Evolutionary conservation across 1,284 basidiomycete species (phyloP).

Genomic region (Chiua sp.): DNA sequence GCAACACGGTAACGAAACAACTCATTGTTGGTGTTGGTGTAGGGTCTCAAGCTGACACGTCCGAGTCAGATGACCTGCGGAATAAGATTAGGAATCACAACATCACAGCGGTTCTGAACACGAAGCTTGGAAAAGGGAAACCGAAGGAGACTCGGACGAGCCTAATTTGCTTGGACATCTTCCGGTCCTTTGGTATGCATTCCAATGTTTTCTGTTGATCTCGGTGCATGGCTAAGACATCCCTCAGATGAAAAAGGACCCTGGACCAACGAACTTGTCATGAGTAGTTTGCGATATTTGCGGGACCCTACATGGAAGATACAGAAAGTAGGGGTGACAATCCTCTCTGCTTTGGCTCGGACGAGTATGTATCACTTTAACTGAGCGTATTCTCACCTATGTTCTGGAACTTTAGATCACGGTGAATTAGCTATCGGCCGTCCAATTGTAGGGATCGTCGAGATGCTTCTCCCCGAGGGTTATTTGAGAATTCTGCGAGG

Average conservation of each 20-base stretch:
- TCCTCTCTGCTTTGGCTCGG: conserved; percentile 14
- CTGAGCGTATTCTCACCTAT: background rate
- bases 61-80: conserved; percentile 21
- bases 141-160: conserved; percentile 24
- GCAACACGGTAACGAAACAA: conserved; percentile 5
- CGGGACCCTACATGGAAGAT: background rate
- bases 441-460: conserved; percentile 1
- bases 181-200: conserved; percentile 19
- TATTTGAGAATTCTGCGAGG: background rate
- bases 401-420: background rate
- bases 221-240: background rate
- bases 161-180: conserved; percentile 29
- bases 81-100: conserved; percentile 12
- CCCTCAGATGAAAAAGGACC: conserved; percentile 8
- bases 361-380: conserved; percentile 1
- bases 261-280: conserved; percentile 7
- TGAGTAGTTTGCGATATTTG: background rate
- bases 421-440: conserved; percentile 2
- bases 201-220: background rate
- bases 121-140: conserved; percentile 17
- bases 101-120: conserved; percentile 21
- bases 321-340: conserved; percentile 11
- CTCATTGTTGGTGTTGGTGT: background rate
- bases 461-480: conserved; percentile 9
- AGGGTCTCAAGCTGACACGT: conserved; percentile 2